Percentiles rank a stretch among this genome's conserved stretches.
phyloP scores from a whole-genome alignment of 73 alveolate genomes.

The Tetrahymena malaccensis region DNA sequence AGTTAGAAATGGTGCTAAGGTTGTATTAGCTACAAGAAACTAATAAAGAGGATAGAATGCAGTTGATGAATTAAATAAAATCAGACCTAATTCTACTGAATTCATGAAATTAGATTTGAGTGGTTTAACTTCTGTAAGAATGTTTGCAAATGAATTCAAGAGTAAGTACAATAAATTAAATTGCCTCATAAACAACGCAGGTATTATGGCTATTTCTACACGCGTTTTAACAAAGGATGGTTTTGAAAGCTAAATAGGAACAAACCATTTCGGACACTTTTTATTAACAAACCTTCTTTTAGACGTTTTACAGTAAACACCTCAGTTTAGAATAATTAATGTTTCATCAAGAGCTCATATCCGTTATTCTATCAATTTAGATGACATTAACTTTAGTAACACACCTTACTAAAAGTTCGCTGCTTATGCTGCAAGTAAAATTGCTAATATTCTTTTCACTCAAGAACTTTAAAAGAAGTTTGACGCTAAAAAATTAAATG shows the following conservation, averaged over 20 bases:
- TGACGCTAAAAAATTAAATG: background rate
- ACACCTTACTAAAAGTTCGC: background rate
- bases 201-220: conserved; percentile 30
- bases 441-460: conserved; percentile 24
- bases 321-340: conserved; percentile 21
- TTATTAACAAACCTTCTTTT: conserved; percentile 7
- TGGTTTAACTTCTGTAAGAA: conserved; percentile 9
- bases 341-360: conserved; percentile 35
- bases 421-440: conserved; percentile 32
- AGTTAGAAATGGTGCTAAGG: background rate
- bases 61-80: background rate
- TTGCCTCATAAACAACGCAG: conserved; percentile 31
- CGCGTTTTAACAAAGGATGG: background rate
- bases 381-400: background rate
- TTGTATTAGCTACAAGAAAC: background rate
- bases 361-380: background rate
- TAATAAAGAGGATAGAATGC: background rate
- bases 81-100: background rate
- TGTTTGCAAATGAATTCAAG: background rate
- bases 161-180: background rate
- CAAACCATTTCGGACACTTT: conserved; percentile 38
- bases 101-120: conserved; percentile 27
- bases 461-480: conserved; percentile 3
- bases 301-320: background rate
- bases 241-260: conserved; percentile 25